phyloP scores from a whole-genome alignment of 345 rosid genomes.

The Citrus sp. region DNA sequence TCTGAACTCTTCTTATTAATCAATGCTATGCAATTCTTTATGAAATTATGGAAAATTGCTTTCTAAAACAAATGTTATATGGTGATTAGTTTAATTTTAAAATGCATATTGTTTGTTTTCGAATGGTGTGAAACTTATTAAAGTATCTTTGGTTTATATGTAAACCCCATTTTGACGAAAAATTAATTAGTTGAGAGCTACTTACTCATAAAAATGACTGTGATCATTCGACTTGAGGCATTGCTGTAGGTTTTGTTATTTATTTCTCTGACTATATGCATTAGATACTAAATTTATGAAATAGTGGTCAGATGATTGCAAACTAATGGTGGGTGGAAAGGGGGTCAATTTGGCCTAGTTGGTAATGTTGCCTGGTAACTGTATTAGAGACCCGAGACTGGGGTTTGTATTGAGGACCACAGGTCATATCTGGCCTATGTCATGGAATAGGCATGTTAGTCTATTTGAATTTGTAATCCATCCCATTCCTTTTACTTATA shows the following conservation, averaged over 20 bases:
- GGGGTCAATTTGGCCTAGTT: neutral
- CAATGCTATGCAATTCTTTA: constrained; percentile 1
- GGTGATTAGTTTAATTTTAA: neutral
- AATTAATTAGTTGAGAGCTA: too few species aligned
- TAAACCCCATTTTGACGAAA: neutral
- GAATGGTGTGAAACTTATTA: neutral
- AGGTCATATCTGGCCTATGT: neutral
- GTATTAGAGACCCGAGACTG: neutral
- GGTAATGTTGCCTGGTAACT: neutral
- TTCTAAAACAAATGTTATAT: neutral
- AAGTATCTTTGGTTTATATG: neutral
- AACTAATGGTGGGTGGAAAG: neutral
- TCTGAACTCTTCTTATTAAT: neutral
- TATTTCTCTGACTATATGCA: too few species aligned
- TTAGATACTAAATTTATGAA: too few species aligned
- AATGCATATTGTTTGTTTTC: neutral
- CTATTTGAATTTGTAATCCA: too few species aligned
- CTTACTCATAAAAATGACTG: neutral
- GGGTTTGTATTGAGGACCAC: neutral
- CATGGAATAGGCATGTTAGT: neutral
- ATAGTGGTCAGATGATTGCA: neutral
- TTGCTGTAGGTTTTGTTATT: too few species aligned
- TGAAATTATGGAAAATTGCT: neutral
- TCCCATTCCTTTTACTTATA: neutral
- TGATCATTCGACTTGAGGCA: too few species aligned